Evolutionary conservation across 805 yeast species (phyloP), one percentile per base, ranked within the genome.

Genomic region (Hanseniaspora meyeri): DNA sequence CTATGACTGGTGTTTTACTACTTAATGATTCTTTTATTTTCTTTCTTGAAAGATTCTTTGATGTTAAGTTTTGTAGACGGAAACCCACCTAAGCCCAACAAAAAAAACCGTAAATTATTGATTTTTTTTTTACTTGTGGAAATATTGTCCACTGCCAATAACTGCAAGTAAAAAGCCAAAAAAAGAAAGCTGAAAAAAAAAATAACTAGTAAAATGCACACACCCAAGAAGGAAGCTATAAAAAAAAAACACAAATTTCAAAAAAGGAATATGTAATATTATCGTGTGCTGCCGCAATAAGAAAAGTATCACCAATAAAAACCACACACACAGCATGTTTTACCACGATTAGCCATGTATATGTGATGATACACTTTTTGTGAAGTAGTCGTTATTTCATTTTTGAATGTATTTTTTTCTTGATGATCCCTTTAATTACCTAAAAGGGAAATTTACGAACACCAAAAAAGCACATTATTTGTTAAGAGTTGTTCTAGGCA

Each of bases 1-100:
- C 57, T 53, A 39, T 53, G 51, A 32, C 39, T 53, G 57, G 57
- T 53, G 55, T 14, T 38, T 40, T 20, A 20, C 38, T 9, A 36
- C 2, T 2, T 2, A 36, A 14, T 36, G n/a, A 36, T 14, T 36
- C 38, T 12, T 32, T 43, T 43, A 24, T 24, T 20, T 43, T 43
- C 3, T 20, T 42, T 31, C 27, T 32, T 43, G 8, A 12, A 29
- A 16, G 7, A 27, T 27, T n/a, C 27, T 29, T 17, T 29, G 10
- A 11, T n/a, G 9, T 16, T 11, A 4, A 8, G 27, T 29, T 43
- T 43, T 16, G 9, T 3, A 29, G 12, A 40, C 27, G 27, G 27
- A 24, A 24, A 11, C 10, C 24, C 32, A 42, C 45, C n/a, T 8
- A 20, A 42, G 12, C 4, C 8, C 16, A 14, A 3, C 14, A 16